Conservation (phyloP, 176 grass and related monocot genomes). For the Areca catechu region DNA sequence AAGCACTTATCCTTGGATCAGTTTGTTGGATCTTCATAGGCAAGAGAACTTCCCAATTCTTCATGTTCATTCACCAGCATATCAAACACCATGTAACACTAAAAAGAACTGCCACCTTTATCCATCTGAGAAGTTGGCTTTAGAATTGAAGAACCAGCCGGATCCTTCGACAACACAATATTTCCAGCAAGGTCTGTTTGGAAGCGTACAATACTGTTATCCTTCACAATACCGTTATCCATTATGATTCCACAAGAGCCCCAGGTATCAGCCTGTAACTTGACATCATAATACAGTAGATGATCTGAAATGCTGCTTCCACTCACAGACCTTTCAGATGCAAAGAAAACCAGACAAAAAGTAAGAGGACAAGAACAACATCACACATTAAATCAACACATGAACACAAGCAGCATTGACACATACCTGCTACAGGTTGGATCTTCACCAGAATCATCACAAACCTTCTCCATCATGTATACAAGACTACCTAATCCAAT, state of each 20-base stretch:
- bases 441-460: conserved; percentile 71
- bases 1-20: no score
- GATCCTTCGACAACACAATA: background rate
- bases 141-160: background rate
- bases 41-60: no score
- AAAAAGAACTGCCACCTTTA: background rate
- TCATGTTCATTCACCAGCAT: no score
- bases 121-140: background rate
- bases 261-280: background rate
- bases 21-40: no score
- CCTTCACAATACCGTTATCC: background rate
- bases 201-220: background rate
- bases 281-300: conserved; percentile 47
- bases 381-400: no score
- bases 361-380: no score
- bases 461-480: conserved; percentile 54
- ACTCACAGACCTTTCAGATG: conserved; percentile 40
- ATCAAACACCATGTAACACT: no score
- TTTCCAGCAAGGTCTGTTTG: background rate
- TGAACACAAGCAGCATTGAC: no score
- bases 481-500: conserved; percentile 42
- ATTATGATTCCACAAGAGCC: background rate
- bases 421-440: conserved; percentile 61
- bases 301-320: conserved; percentile 58
- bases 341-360: no score